phyloP scores from a whole-genome alignment of 306 rosid genomes.

The Hylodesmum podocarpum region DNA sequence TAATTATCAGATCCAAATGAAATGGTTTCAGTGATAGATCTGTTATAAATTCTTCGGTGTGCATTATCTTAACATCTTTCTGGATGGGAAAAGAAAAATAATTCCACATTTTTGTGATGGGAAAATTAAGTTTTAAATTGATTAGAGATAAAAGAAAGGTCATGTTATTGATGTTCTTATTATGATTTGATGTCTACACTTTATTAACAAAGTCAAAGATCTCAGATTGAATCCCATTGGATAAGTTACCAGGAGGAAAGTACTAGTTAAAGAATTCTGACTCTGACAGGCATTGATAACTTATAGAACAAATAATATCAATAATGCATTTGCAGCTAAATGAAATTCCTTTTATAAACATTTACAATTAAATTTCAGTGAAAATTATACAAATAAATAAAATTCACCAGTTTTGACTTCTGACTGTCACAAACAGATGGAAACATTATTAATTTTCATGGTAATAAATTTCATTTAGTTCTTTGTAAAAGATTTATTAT shows the following conservation, averaged over 20 bases:
- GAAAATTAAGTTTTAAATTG: not conserved
- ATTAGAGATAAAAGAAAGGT: not conserved
- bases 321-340: not conserved
- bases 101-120: not conserved
- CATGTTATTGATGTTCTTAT: not conserved
- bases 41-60: not conserved
- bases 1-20: conserved; percentile 8
- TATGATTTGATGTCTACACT: not conserved
- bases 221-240: not conserved
- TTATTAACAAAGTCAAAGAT: not conserved
- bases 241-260: conserved; percentile 4
- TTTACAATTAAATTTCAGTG: conserved; percentile 5
- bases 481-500: conserved; percentile 7
- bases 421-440: conserved; percentile 7
- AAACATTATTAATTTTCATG: not conserved
- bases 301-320: not conserved
- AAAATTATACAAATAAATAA: not conserved
- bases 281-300: not conserved
- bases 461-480: not conserved
- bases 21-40: conserved; percentile 8
- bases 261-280: conserved; percentile 1
- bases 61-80: not conserved
- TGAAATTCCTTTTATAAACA: conserved; percentile 2
- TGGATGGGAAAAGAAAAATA: conserved; percentile 3
- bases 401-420: not conserved